These are phyloP conservation scores for Saitoella complicata DNA, from an alignment of 805 yeast genomes.

Conservation along the genomic window DNA sequence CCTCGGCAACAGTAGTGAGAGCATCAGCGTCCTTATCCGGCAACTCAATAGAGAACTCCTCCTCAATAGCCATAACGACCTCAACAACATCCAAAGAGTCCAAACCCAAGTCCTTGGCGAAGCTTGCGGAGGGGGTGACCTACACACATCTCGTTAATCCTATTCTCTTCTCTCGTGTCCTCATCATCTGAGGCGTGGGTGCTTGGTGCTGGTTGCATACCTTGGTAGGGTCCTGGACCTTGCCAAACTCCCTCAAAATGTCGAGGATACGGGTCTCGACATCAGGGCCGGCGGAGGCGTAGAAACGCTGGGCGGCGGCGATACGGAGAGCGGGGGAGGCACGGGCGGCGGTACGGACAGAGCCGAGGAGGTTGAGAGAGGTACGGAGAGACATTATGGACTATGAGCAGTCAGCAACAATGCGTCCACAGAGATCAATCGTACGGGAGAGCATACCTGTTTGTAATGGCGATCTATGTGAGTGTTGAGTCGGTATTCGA, in stretches of 20 bases:
- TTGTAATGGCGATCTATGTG: no score
- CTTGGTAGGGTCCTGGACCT: conserved; percentile 24
- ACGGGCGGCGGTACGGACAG: no score
- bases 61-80: conserved; percentile 90
- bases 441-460: no score
- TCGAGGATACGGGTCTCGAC: conserved; percentile 68
- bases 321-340: no score
- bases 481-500: no score
- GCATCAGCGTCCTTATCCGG: conserved; percentile 66
- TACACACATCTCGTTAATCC: conserved; percentile 3
- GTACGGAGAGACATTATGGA: no score
- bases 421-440: no score
- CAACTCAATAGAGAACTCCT: conserved; percentile 44
- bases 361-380: no score
- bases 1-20: conserved; percentile 84
- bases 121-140: conserved; percentile 25
- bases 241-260: conserved; percentile 52
- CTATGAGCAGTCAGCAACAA: no score
- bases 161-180: no score
- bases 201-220: not conserved
- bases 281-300: conserved; percentile 54
- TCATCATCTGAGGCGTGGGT: no score
- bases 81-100: conserved; percentile 93
- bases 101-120: conserved; percentile 51
- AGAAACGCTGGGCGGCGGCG: conserved; percentile 23